A percentile compares a stretch with the other conserved stretches of the same genome.
phyloP scores from a whole-genome alignment of 177 flowering plant species.

The Vitis hybrid region DNA sequence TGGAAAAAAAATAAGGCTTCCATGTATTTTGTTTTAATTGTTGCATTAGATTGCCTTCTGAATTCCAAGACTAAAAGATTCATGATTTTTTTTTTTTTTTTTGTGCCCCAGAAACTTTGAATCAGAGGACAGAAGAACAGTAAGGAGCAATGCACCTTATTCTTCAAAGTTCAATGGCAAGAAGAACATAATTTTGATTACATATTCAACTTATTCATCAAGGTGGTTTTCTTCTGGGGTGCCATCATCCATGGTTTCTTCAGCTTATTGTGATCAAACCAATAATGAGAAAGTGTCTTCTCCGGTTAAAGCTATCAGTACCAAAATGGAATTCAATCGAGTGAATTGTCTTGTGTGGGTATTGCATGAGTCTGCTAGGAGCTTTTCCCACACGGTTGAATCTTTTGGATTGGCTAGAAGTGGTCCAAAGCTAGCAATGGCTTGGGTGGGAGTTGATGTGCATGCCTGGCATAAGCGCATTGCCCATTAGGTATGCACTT shows the following conservation, averaged over 20 bases:
- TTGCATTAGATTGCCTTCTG: not conserved
- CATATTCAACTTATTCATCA: conserved; percentile 6
- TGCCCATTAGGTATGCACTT: conserved; percentile 48
- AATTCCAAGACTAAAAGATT: not conserved
- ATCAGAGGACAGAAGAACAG: conserved; percentile 12
- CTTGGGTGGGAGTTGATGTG: conserved; percentile 74
- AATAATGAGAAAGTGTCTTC: conserved; percentile 13
- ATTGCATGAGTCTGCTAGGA: conserved; percentile 57
- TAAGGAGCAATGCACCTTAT: conserved; percentile 12
- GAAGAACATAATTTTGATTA: conserved; percentile 6
- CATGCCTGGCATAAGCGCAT: conserved; percentile 60
- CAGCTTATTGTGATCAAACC: conserved; percentile 17
- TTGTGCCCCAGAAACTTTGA: conserved; percentile 21
- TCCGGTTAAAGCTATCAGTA: conserved; percentile 5
- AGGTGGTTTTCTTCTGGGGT: conserved; percentile 16
- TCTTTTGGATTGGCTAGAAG: conserved; percentile 33
- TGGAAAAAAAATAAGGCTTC: too few relatives aligned
- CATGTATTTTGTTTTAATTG: too few relatives aligned
- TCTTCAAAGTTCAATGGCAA: too few relatives aligned
- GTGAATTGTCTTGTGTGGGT: conserved; percentile 47
- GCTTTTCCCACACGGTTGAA: conserved; percentile 46
- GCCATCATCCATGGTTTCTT: conserved; percentile 17
- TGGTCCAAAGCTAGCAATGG: conserved; percentile 51
- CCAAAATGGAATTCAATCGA: conserved; percentile 27
- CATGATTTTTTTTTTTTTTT: not conserved